These are phyloP conservation scores for Termitomyces bulborhizus DNA, from an alignment of 768 basidiomycete species.

Conservation along the genomic window DNA sequence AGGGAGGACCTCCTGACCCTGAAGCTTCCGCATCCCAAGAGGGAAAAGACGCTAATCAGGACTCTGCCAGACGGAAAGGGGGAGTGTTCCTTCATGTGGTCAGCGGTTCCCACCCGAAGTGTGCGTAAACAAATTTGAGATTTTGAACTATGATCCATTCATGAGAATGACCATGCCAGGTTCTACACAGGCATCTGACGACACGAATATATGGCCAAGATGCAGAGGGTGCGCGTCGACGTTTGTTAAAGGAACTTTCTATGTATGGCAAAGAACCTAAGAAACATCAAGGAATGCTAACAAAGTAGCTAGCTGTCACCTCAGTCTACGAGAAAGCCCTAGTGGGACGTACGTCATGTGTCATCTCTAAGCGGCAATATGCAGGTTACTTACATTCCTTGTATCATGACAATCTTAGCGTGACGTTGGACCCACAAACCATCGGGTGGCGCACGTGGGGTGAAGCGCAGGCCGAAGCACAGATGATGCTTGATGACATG, in stretches of 20 bases:
- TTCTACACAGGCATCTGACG: slow-evolving; percentile 16
- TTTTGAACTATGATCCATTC: too few species aligned
- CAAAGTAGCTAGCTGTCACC: slow-evolving; percentile 4
- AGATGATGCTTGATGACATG: slow-evolving; percentile 11
- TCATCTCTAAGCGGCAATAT: not conserved
- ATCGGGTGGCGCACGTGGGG: slow-evolving; percentile 1
- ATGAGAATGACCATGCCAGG: slow-evolving; percentile 1
- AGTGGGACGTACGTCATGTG: slow-evolving; percentile 7
- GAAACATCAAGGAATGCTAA: not conserved
- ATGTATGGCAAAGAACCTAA: slow-evolving; percentile 18
- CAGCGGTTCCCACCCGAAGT: not conserved
- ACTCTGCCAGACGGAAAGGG: slow-evolving; percentile 18
- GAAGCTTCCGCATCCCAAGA: slow-evolving; percentile 35
- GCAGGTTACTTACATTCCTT: not conserved
- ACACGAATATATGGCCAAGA: slow-evolving; percentile 9
- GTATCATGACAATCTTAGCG: not conserved
- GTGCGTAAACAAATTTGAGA: slow-evolving; percentile 2
- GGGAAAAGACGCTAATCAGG: slow-evolving; percentile 24
- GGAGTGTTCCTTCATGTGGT: slow-evolving; percentile 19
- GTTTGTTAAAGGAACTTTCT: slow-evolving; percentile 18
- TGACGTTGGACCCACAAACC: not conserved
- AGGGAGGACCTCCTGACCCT: slow-evolving; percentile 27
- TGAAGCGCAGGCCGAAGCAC: slow-evolving; percentile 2
- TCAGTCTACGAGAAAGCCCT: slow-evolving; percentile 1
- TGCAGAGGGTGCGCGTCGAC: slow-evolving; percentile 1